A percentile compares a stretch with the other conserved stretches of the same genome.
phyloP scores from a whole-genome alignment of 129 eudicot species.

The Smallanthus sonchifolius region DNA sequence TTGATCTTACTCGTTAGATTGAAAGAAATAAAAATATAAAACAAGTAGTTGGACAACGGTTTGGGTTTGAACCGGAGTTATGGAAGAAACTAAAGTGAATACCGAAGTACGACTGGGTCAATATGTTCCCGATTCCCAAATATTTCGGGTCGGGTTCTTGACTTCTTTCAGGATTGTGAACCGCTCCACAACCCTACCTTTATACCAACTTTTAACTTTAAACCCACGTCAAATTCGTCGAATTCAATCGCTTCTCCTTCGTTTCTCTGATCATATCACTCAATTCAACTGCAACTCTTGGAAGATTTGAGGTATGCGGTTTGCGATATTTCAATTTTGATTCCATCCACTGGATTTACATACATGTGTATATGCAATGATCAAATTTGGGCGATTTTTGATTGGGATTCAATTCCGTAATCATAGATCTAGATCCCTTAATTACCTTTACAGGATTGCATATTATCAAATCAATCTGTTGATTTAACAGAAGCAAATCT shows the following conservation, averaged over 20 bases:
- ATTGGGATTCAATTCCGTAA: background rate
- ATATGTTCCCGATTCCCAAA: background rate
- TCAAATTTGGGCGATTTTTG: slow-evolving; percentile 12
- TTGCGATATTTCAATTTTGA: background rate
- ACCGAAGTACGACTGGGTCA: no score
- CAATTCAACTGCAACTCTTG: slow-evolving; percentile 8
- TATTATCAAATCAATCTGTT: background rate
- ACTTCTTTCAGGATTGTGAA: background rate
- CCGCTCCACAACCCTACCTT: background rate
- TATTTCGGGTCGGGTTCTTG: slow-evolving; percentile 12
- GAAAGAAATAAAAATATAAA: no score
- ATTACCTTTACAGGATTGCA: slow-evolving; percentile 13
- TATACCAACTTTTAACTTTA: background rate
- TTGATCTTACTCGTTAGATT: no score
- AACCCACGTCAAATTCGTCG: slow-evolving; percentile 16
- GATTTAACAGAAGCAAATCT: background rate
- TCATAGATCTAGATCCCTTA: slow-evolving; percentile 10
- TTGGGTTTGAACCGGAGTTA: background rate
- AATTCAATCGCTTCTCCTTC: slow-evolving; percentile 15
- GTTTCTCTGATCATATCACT: slow-evolving; percentile 16
- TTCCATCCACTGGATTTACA: background rate
- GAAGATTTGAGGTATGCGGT: slow-evolving; percentile 7
- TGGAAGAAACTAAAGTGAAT: background rate
- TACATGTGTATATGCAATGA: background rate
- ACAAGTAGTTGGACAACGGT: no score